phyloP scores from a whole-genome alignment of 192 early-diverging fungal species.

The Rhizoclosmatium sp. region DNA sequence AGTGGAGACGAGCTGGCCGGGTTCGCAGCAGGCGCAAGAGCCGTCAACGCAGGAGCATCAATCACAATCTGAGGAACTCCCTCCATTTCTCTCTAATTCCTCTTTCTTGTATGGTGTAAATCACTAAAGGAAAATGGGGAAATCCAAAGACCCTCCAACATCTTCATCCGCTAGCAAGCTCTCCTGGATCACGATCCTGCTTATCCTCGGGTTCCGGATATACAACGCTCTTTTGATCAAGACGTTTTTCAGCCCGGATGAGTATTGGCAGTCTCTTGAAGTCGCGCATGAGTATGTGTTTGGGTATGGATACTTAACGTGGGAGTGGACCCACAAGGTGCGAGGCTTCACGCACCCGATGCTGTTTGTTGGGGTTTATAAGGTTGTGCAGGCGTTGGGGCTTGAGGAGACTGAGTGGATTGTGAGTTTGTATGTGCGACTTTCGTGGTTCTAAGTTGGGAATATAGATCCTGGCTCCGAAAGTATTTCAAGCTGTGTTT shows the following conservation, averaged over 20 bases:
- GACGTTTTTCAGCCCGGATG: constrained; percentile 94
- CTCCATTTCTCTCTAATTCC: too few relatives aligned
- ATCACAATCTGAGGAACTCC: constrained; percentile 10
- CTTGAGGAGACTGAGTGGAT: constrained; percentile 72
- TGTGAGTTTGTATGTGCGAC: constrained; percentile 57
- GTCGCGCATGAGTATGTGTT: constrained; percentile 87
- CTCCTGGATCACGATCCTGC: background rate
- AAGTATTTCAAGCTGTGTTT: constrained; percentile 76
- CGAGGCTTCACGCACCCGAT: constrained; percentile 85
- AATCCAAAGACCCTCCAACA: too few relatives aligned
- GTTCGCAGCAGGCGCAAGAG: constrained; percentile 16
- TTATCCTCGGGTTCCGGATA: constrained; percentile 66
- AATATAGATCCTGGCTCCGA: constrained; percentile 73
- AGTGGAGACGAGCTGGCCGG: background rate
- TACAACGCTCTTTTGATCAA: constrained; percentile 65
- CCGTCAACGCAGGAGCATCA: background rate
- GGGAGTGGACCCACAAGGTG: constrained; percentile 90
- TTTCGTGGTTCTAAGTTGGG: background rate
- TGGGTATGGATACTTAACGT: constrained; percentile 90
- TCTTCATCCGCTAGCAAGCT: too few relatives aligned
- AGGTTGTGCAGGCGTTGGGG: constrained; percentile 61
- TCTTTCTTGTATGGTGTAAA: too few relatives aligned
- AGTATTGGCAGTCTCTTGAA: constrained; percentile 97
- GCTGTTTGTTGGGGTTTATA: constrained; percentile 82
- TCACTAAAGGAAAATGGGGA: too few relatives aligned